phyloP scores from a whole-genome alignment of 306 rosid genomes.

The Cajanus cajan region DNA sequence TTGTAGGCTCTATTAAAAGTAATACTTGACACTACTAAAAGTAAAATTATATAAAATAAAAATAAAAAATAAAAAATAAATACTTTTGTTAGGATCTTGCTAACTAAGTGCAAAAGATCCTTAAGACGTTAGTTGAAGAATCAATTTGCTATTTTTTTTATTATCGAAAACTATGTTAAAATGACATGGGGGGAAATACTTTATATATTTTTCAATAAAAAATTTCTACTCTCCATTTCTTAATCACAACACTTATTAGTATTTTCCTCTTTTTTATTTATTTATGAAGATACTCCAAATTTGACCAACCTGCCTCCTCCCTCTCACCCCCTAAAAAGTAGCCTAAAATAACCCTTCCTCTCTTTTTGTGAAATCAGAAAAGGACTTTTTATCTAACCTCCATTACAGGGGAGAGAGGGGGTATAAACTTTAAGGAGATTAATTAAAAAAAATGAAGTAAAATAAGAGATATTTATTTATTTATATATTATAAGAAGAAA shows the following conservation, averaged over 20 bases:
- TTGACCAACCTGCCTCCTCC: conserved; percentile 12
- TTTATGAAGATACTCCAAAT: neutral
- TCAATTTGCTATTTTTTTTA: too few species aligned
- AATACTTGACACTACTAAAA: conserved; percentile 2
- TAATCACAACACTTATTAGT: too few species aligned
- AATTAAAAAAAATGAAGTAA: neutral
- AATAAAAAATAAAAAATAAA: neutral
- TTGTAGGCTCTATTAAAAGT: neutral
- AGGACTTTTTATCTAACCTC: neutral
- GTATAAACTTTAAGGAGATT: neutral
- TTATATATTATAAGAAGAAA: too few species aligned
- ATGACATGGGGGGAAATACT: too few species aligned
- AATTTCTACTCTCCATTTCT: too few species aligned
- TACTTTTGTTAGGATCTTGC: neutral
- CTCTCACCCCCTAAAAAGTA: neutral
- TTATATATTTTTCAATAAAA: too few species aligned
- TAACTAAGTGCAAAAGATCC: too few species aligned
- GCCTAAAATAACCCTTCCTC: neutral
- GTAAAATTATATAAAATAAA: neutral
- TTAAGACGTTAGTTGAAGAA: too few species aligned
- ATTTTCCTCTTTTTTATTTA: too few species aligned
- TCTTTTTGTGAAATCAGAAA: neutral
- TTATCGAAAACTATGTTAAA: too few species aligned
- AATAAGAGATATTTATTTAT: too few species aligned
- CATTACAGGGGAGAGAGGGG: neutral